Conservation (phyloP, 371 early-diverging fungal genomes). For the Syncephalastrum racemosum region DNA sequence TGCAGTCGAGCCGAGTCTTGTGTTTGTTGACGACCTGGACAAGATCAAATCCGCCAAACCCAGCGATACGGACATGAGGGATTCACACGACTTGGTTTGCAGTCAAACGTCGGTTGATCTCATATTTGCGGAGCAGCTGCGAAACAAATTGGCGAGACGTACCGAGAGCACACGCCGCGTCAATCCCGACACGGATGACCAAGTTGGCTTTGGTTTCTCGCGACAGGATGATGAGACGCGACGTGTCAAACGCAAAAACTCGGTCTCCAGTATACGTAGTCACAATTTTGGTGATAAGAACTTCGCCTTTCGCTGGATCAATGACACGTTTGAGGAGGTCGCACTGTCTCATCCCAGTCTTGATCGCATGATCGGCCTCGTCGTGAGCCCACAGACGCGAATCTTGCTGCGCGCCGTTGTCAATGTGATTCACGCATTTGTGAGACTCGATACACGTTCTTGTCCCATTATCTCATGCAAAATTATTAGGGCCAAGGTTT, state of each 20-base stretch:
- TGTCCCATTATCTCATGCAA: conserved; percentile 1
- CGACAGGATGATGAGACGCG: conserved; percentile 27
- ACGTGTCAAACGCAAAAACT: conserved; percentile 15
- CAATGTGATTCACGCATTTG: conserved; percentile 49
- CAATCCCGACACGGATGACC: conserved; percentile 1
- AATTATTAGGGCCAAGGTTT: conserved; percentile 70
- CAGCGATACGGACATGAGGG: neutral
- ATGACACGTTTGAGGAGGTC: conserved; percentile 51
- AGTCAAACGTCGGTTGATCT: conserved; percentile 34
- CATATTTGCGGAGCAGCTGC: conserved; percentile 27
- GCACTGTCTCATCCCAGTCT: conserved; percentile 51
- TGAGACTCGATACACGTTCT: conserved; percentile 10
- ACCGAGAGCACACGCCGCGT: conserved; percentile 15
- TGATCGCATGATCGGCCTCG: conserved; percentile 54
- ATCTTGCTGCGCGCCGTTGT: conserved; percentile 47
- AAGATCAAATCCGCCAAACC: neutral
- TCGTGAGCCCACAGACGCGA: conserved; percentile 51
- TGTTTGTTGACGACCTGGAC: conserved; percentile 20
- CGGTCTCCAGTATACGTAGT: conserved; percentile 38
- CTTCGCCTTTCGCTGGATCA: conserved; percentile 51
- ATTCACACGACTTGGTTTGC: conserved; percentile 9
- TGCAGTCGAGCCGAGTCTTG: conserved; percentile 34
- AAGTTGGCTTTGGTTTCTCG: conserved; percentile 24
- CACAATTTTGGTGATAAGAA: conserved; percentile 52
- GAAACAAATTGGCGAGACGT: conserved; percentile 20